A percentile compares a stretch with the other conserved stretches of the same genome.
Conservation (phyloP, 139 green algal genomes). For the Asterochloris erici region DNA sequence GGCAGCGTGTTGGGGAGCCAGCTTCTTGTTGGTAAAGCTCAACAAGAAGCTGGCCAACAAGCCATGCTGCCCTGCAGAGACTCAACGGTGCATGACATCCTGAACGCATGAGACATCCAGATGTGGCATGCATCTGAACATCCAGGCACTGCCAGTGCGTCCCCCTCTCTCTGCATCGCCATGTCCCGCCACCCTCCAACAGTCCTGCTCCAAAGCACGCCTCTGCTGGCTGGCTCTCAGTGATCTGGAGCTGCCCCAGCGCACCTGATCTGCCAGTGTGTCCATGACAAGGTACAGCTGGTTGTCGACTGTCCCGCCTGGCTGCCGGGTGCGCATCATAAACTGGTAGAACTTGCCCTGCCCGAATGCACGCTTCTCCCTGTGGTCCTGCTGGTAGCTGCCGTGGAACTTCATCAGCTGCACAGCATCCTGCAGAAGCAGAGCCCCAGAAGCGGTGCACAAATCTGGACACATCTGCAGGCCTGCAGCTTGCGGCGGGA, state of each 20-base stretch:
- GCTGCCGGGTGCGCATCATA: slow-evolving; percentile 99
- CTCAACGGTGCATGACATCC: no score
- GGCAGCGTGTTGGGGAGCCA: no score
- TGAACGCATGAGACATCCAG: no score
- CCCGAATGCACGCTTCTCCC: slow-evolving; percentile 91
- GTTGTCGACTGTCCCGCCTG: slow-evolving; percentile 85
- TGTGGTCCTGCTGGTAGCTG: slow-evolving; percentile 95
- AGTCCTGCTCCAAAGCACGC: no score
- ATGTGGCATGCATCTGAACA: no score
- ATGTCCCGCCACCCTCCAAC: neutral
- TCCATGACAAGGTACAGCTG: slow-evolving; percentile 98
- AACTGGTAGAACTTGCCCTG: slow-evolving; percentile 97
- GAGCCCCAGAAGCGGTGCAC: no score
- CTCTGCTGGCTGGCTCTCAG: no score
- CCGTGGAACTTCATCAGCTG: slow-evolving; percentile 99
- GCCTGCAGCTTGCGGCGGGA: no score
- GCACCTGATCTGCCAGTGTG: slow-evolving; percentile 91
- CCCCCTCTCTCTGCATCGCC: neutral
- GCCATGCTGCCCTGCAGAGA: no score
- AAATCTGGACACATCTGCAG: no score
- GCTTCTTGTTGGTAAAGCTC: no score
- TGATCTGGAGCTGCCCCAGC: neutral
- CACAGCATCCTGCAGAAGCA: slow-evolving; percentile 46
- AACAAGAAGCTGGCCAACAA: no score
- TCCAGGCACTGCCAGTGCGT: neutral